Conservation (phyloP, 805 yeast genomes). For the Candida verbasci region DNA sequence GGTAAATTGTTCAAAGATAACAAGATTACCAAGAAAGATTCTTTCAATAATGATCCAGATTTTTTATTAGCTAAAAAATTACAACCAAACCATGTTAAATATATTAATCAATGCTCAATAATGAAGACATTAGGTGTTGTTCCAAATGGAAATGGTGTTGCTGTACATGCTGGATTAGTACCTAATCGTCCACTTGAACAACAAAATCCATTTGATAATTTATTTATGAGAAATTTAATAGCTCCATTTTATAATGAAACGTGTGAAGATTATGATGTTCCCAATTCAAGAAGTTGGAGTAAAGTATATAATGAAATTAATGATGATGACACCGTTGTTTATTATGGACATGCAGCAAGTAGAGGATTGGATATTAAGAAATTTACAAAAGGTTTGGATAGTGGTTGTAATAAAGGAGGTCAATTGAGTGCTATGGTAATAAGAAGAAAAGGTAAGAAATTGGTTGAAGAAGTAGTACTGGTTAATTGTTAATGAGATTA, state of each 20-base stretch:
- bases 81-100: constrained; percentile 56
- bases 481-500: constrained; percentile 18
- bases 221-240: constrained; percentile 66
- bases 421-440: constrained; percentile 60
- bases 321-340: constrained; percentile 30
- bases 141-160: constrained; percentile 44
- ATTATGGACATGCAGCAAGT: constrained; percentile 87
- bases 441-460: constrained; percentile 19
- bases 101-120: constrained; percentile 59
- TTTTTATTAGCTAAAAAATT: constrained; percentile 48
- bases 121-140: constrained; percentile 60
- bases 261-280: constrained; percentile 42
- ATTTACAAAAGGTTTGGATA: constrained; percentile 76
- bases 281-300: constrained; percentile 49
- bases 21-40: too few relatives aligned
- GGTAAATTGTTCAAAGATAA: constrained; percentile 9
- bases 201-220: constrained; percentile 58
- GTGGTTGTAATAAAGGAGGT: constrained; percentile 78
- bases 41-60: constrained; percentile 35
- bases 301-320: constrained; percentile 46
- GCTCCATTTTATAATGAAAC: constrained; percentile 60
- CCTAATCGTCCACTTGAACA: constrained; percentile 57
- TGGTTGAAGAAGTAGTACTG: constrained; percentile 19
- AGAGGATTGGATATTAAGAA: constrained; percentile 63
- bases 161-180: constrained; percentile 79